Evolutionary conservation across 768 basidiomycete species (phyloP).

Genomic region (Tulasnella sp.): DNA sequence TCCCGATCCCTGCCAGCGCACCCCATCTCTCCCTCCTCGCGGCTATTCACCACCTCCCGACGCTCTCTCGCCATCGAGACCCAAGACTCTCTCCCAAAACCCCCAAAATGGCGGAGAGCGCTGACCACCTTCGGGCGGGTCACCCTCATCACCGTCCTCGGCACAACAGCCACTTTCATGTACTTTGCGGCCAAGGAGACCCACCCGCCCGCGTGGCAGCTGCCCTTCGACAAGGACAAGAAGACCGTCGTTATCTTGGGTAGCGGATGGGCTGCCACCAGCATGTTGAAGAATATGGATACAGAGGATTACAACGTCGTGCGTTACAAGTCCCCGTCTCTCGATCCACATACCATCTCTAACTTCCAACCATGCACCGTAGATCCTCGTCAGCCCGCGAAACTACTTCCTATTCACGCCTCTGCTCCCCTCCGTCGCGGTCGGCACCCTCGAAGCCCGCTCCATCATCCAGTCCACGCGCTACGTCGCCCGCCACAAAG

Average conservation of each 20-base stretch:
- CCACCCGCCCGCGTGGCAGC: slow-evolving; percentile 62
- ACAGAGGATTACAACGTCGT: slow-evolving; percentile 94
- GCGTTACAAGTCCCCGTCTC: slow-evolving; percentile 23
- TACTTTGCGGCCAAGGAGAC: slow-evolving; percentile 70
- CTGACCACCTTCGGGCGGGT: slow-evolving; percentile 56
- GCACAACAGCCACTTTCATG: slow-evolving; percentile 48
- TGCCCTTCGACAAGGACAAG: slow-evolving; percentile 77
- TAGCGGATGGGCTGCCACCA: slow-evolving; percentile 94
- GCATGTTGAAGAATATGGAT: slow-evolving; percentile 80
- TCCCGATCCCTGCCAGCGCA: not conserved
- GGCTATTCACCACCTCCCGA: too few species aligned
- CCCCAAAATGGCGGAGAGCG: slow-evolving; percentile 31
- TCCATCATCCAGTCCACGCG: slow-evolving; percentile 80
- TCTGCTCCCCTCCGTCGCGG: slow-evolving; percentile 88
- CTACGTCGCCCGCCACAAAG: slow-evolving; percentile 87
- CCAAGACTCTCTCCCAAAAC: not conserved
- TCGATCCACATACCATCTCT: too few species aligned
- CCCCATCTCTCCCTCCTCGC: not conserved
- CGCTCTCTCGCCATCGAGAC: not conserved
- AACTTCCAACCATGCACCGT: not conserved
- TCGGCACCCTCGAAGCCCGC: slow-evolving; percentile 76
- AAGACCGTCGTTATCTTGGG: slow-evolving; percentile 93
- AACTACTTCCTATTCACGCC: slow-evolving; percentile 99
- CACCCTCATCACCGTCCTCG: slow-evolving; percentile 56
- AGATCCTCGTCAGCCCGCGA: slow-evolving; percentile 90